phyloP scores from a whole-genome alignment of 73 alveolate genomes.

The Stentor coeruleus region DNA sequence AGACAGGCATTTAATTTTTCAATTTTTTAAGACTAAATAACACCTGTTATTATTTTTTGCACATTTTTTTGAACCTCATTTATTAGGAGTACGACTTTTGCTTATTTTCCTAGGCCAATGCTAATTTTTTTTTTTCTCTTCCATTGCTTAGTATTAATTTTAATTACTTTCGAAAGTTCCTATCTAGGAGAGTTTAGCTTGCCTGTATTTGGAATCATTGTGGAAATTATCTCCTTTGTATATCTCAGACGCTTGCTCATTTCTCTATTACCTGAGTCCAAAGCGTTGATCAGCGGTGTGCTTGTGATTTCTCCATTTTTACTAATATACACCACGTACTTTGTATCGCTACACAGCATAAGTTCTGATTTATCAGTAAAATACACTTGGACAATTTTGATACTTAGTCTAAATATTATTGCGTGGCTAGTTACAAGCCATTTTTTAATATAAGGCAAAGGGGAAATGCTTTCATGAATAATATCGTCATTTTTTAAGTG shows the following conservation, averaged over 20 bases:
- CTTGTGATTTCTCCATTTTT: not conserved
- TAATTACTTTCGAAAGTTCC: too few species aligned
- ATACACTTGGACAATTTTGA: constrained; percentile 83
- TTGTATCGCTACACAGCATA: constrained; percentile 35
- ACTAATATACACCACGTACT: not conserved
- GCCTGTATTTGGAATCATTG: not conserved
- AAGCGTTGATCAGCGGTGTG: not conserved
- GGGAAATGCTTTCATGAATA: constrained; percentile 20
- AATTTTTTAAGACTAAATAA: too few species aligned
- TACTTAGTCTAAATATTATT: constrained; percentile 81
- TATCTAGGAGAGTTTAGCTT: too few species aligned
- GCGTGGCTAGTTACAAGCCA: constrained; percentile 90
- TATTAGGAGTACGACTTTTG: too few species aligned
- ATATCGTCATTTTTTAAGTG: constrained; percentile 26
- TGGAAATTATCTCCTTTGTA: not conserved
- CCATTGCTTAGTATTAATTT: too few species aligned
- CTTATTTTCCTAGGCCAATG: too few species aligned
- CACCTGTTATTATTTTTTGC: too few species aligned
- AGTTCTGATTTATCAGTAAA: constrained; percentile 90
- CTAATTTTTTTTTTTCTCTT: too few species aligned
- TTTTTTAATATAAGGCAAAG: constrained; percentile 56
- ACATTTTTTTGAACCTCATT: too few species aligned
- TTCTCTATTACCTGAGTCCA: not conserved
- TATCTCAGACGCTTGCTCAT: not conserved
- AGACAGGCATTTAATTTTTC: too few species aligned